Base-by-base conservation (phyloP, 2,329 filamentous ascomycete species). In the Phaeosphaeria sp. region DNA sequence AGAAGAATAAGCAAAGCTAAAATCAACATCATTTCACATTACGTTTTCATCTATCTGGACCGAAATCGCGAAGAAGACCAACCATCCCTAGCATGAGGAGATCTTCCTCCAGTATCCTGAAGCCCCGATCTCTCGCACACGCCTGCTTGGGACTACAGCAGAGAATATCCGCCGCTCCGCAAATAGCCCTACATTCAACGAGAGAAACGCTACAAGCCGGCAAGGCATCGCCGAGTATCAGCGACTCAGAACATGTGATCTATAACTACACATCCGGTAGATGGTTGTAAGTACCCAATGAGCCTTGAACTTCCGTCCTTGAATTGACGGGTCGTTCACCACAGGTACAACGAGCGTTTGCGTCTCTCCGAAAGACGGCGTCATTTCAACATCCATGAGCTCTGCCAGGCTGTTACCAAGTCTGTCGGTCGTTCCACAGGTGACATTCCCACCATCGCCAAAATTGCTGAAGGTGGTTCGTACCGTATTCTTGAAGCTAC, bases 381-480 rank as follows among this genome's bases (percentile, higher is more conserved):
- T 46, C 55, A 64, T 60, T 69, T 72, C 53, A 49, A 69, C 46
- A 58, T 65, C 56, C 49, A 67, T 42, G 57, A 61, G 51, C 65
- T 72, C 44, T 63, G 53, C 53, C 36, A 56, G 27, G 52, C 60
- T 53, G 53, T 66, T 62, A 56, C 68, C 46, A 66, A 67, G 55
- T 66, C 68, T 54, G 60, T 65, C 43, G 53, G 53, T 24, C 55
- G 54, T 49, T 57, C 59, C 15, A 47, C 49, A 21, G 55, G 59
- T 27, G 61, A 71, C 49, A 66, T 72, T 51, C 53, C 55, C 56
- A 53, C 55, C 25, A 61, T 71, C 40, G 54, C 56, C 40, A 72
- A 71, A 49, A 55, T 72, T 54, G 62, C 67, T 47, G 67, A 72
- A 56, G 67, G 66, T 24, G 65, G 68, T 51, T 69, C 64, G n/a